These are phyloP conservation scores for Trichoderma polysporum DNA, from an alignment of 2,329 filamentous ascomycete genomes.

Conservation along the genomic window DNA sequence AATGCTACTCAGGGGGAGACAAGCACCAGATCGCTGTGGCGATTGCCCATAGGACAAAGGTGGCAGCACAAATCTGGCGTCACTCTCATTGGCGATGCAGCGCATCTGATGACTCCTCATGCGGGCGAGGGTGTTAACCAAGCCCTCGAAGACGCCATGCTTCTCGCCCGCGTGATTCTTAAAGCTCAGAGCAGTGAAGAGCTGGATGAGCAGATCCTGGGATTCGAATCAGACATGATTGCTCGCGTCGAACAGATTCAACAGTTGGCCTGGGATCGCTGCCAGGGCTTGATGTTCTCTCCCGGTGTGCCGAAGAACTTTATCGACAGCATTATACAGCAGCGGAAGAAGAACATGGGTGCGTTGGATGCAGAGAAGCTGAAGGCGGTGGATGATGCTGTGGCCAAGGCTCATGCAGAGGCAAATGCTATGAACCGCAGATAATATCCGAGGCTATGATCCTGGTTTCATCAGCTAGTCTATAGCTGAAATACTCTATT, in stretches of 20 bases:
- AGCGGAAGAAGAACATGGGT: conserved; percentile 18
- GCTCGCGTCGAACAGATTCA: conserved; percentile 39
- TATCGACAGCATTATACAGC: conserved; percentile 39
- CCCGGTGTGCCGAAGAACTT: conserved; percentile 44
- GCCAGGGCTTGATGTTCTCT: conserved; percentile 49
- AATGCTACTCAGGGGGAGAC: conserved; percentile 41
- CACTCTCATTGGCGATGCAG: conserved; percentile 19
- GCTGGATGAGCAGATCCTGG: conserved; percentile 36
- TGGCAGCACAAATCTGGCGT: conserved; percentile 14
- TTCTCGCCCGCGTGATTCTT: conserved; percentile 47
- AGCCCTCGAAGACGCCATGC: conserved; percentile 51
- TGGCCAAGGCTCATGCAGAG: conserved; percentile 8
- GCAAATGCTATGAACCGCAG: conserved; percentile 1
- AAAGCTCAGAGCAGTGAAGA: conserved; percentile 27
- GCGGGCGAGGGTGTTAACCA: conserved; percentile 31
- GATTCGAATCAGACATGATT: conserved; percentile 43
- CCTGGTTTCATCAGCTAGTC: background rate
- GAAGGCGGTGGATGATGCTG: background rate
- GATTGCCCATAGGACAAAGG: conserved; percentile 50
- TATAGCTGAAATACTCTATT: background rate
- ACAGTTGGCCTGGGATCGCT: conserved; percentile 45
- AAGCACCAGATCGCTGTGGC: conserved; percentile 48
- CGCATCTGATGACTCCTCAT: conserved; percentile 19
- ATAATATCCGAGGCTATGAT: background rate
- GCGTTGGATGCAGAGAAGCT: background rate